A percentile compares a stretch with the other conserved stretches of the same genome.
phyloP scores from a whole-genome alignment of 108 stramenopile genomes.

The Cylindrotheca closterium region DNA sequence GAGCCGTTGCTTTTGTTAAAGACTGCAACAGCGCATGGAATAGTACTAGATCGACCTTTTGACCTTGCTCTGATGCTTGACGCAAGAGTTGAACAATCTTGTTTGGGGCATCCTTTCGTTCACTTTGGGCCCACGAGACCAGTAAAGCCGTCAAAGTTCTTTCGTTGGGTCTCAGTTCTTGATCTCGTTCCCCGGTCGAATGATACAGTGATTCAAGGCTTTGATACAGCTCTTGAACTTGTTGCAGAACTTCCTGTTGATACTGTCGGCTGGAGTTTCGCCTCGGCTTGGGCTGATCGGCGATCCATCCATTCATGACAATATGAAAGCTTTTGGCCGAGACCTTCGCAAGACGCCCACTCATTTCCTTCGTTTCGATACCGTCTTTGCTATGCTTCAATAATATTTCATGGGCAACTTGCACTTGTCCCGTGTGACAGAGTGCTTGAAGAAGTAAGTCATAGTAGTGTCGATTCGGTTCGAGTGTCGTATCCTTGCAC shows the following conservation, averaged over 20 bases:
- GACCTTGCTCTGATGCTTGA: background rate
- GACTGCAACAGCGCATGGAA: background rate
- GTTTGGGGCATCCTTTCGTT: background rate
- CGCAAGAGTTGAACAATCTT: background rate
- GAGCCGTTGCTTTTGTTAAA: too few species aligned
- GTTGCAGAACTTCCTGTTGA: constrained; percentile 28
- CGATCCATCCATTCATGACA: constrained; percentile 48
- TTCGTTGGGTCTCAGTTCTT: constrained; percentile 1
- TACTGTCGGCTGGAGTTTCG: constrained; percentile 35
- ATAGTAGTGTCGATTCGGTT: background rate
- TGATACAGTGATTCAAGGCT: too few species aligned
- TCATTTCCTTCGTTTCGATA: background rate
- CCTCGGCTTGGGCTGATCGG: constrained; percentile 20
- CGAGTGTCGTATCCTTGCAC: background rate
- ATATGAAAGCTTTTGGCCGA: constrained; percentile 45
- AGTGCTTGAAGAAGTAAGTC: background rate
- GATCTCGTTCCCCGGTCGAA: too few species aligned
- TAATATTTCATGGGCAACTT: background rate
- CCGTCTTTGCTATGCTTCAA: too few species aligned
- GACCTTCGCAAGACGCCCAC: background rate
- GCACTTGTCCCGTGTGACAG: background rate
- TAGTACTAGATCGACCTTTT: background rate
- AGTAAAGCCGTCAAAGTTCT: background rate
- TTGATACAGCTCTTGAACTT: constrained; percentile 37
- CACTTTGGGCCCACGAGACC: background rate